phyloP scores from a whole-genome alignment of 1,284 basidiomycete genomes.

The Moniliophthora roreri region DNA sequence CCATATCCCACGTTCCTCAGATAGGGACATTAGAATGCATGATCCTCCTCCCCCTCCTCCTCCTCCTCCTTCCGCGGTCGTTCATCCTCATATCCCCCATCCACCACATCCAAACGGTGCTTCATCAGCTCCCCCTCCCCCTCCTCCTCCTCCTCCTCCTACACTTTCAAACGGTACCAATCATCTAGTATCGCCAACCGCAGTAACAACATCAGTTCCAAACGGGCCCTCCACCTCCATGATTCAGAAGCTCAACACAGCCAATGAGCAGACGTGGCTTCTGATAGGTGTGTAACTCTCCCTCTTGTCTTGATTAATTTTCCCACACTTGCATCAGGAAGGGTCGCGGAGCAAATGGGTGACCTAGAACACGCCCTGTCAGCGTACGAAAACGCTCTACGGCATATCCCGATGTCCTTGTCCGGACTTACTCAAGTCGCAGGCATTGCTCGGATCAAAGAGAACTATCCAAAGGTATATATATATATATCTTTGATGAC shows the following conservation, averaged over 20 bases:
- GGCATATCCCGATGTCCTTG: slow-evolving; percentile 89
- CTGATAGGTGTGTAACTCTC: slow-evolving; percentile 67
- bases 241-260: slow-evolving; percentile 74
- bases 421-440: slow-evolving; percentile 89
- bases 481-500: slow-evolving; percentile 31
- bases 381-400: slow-evolving; percentile 89
- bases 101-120: slow-evolving; percentile 54
- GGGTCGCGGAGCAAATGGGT: slow-evolving; percentile 89
- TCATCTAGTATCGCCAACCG: slow-evolving; percentile 38
- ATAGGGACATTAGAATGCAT: slow-evolving; percentile 64
- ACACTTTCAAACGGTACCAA: slow-evolving; percentile 44
- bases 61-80: not conserved
- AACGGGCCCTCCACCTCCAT: slow-evolving; percentile 37
- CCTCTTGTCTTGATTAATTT: slow-evolving; percentile 5
- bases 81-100: slow-evolving; percentile 28
- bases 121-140: slow-evolving; percentile 3
- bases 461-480: slow-evolving; percentile 79
- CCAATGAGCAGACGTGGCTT: slow-evolving; percentile 93
- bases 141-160: slow-evolving; percentile 34
- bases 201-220: slow-evolving; percentile 40
- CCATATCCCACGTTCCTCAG: slow-evolving; percentile 58
- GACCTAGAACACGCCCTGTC: slow-evolving; percentile 87
- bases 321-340: slow-evolving; percentile 51
- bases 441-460: slow-evolving; percentile 86
- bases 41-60: slow-evolving; percentile 39